Evolutionary conservation across 129 eudicot species (phyloP).

Genomic region (Deinandra increscens): DNA sequence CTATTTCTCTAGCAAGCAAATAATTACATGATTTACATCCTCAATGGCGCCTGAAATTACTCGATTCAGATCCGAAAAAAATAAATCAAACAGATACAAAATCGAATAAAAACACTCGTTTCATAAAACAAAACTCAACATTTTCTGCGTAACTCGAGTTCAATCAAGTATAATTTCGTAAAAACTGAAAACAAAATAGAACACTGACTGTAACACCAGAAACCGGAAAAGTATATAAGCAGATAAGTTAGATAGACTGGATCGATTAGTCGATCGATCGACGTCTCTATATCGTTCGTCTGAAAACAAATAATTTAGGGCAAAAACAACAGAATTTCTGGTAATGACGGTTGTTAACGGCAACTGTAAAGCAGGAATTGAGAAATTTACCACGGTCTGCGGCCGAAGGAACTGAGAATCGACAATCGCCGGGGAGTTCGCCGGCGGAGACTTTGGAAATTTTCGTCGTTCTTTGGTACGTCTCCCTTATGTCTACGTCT

Average conservation of each 20-base stretch:
- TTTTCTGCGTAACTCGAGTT: background rate
- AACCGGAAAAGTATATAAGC: background rate
- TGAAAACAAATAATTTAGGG: slow-evolving; percentile 20
- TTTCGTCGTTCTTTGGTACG: slow-evolving; percentile 2
- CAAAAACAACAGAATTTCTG: background rate
- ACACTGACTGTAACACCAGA: slow-evolving; percentile 5
- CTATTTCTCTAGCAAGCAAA: background rate
- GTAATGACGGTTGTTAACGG: background rate
- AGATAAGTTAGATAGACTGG: background rate
- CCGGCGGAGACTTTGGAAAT: slow-evolving; percentile 28
- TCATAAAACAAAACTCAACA: background rate
- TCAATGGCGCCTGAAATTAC: background rate
- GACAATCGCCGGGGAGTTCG: slow-evolving; percentile 23
- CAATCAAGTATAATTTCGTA: background rate
- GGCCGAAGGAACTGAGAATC: background rate
- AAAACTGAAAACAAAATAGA: background rate
- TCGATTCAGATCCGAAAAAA: slow-evolving; percentile 10
- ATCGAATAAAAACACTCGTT: background rate
- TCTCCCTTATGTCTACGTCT: slow-evolving; percentile 27
- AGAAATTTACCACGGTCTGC: background rate
- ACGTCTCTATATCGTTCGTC: slow-evolving; percentile 3
- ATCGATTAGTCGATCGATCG: slow-evolving; percentile 28
- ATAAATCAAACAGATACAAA: background rate
- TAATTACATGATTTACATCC: background rate
- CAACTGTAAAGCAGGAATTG: background rate